Conservation (phyloP, 2,329 filamentous ascomycete genomes). For the Emergomyces orientalis region DNA sequence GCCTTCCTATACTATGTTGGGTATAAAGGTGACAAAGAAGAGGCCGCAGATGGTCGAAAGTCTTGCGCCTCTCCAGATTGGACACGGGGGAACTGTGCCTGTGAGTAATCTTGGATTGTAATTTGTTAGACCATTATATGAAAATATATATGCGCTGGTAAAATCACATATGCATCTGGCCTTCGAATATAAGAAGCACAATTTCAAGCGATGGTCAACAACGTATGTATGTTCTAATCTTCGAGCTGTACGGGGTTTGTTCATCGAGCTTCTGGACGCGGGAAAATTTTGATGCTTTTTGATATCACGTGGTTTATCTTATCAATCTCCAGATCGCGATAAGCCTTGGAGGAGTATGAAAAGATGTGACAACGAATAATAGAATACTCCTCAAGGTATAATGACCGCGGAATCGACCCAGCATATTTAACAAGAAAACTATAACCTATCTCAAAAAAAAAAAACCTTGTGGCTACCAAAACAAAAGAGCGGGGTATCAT, state of each 20-base stretch:
- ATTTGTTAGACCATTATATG: not conserved
- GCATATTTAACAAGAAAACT: not conserved
- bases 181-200: not conserved
- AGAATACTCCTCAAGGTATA: not conserved
- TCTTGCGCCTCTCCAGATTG: not conserved
- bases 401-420: not conserved
- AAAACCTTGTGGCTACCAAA: not conserved
- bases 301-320: slow-evolving; percentile 4
- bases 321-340: slow-evolving; percentile 1
- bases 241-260: too few relatives aligned
- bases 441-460: not conserved
- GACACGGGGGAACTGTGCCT: not conserved
- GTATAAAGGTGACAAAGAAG: not conserved
- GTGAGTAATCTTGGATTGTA: not conserved
- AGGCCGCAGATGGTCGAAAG: not conserved
- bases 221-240: not conserved
- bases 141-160: not conserved
- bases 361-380: not conserved
- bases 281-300: not conserved
- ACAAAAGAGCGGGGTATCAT: not conserved
- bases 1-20: not conserved
- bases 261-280: too few relatives aligned
- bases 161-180: not conserved
- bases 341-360: not conserved
- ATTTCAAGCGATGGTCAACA: not conserved